Base-by-base conservation (phyloP, 345 rosid species). In the Eucalyptus paniculata region DNA sequence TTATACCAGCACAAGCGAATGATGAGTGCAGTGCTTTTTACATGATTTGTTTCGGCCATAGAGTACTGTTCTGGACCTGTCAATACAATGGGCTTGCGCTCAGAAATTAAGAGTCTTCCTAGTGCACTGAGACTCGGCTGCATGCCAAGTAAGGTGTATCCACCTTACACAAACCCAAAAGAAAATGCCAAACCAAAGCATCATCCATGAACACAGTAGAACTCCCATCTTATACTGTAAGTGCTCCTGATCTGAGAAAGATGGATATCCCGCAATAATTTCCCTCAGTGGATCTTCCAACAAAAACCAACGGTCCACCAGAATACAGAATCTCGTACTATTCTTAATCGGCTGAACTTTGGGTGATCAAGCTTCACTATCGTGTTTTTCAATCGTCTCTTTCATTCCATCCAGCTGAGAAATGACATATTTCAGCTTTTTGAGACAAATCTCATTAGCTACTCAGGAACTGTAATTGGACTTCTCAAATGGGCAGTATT, bases 401-500 rank as follows among this genome's bases (percentile, higher is more conserved):
- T 93, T 92, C 90, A 96, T 92, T 82, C 89, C 89, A 91, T 95
- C 95, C 94, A 97, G 91, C 90, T 93, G 98, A 2, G 94, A 90
- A 62, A 94, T 89, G 53, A 94, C 89, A 50, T 95, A 94, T 87
- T 94, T 94, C 91, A 97, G 90, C 89, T 97, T 97, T 93, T 93
- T 93, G 90, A 93, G 93, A 89, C 99, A 95, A 87, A 97, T 95
- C 93, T 97, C 99, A 81, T 95, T 96, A 1, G 96, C 92, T 89
- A 94, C 94, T 89, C 96, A 91, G 4, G 96, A 91, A 86, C 91
- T 94, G 58, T 95, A 96, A 90, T 97, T 96, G 44, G 97, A 95
- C 93, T 97, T 97, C 95, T 97, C 99, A 58, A 97, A 95, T 13
- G 96, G 98, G 23, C 98, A 96, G 92, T 97, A 97, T 92, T 97